Evolutionary conservation across 176 grass and related monocot genomes (phyloP).

Genomic region (Bolboschoenus planiculmis): DNA sequence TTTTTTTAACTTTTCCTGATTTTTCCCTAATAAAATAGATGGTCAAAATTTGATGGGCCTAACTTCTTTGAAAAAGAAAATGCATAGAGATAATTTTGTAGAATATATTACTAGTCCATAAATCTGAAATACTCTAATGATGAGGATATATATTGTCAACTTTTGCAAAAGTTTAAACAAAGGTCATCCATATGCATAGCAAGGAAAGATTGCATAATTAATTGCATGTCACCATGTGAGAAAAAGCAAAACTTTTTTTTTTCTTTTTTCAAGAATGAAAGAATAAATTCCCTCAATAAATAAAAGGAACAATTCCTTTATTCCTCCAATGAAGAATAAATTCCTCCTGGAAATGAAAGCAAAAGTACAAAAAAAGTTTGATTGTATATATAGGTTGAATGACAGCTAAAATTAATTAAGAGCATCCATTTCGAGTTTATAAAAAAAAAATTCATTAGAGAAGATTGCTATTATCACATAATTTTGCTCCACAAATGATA

Average conservation of each 20-base stretch:
- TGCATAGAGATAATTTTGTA: neutral
- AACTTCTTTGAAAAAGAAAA: neutral
- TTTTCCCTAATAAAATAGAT: neutral
- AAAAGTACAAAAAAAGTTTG: neutral
- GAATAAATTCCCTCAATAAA: slow-evolving; percentile 23
- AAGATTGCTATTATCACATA: neutral
- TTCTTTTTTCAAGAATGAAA: neutral
- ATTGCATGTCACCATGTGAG: slow-evolving; percentile 21
- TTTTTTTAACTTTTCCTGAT: neutral
- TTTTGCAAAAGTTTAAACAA: slow-evolving; percentile 5
- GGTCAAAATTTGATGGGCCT: neutral
- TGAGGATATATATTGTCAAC: neutral
- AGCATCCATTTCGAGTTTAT: neutral
- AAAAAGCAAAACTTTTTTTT: slow-evolving; percentile 12
- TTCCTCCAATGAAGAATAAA: slow-evolving; percentile 18
- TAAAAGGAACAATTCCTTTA: slow-evolving; percentile 17
- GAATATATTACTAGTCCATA: neutral
- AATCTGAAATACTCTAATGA: neutral
- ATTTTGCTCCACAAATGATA: neutral
- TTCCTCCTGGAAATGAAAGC: neutral
- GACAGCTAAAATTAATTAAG: neutral
- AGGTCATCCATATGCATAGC: neutral
- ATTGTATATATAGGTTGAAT: neutral
- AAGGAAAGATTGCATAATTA: slow-evolving; percentile 4
- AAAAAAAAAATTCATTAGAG: neutral